phyloP scores from a whole-genome alignment of 2,329 filamentous ascomycete genomes.

The Xylariaceae sp. region DNA sequence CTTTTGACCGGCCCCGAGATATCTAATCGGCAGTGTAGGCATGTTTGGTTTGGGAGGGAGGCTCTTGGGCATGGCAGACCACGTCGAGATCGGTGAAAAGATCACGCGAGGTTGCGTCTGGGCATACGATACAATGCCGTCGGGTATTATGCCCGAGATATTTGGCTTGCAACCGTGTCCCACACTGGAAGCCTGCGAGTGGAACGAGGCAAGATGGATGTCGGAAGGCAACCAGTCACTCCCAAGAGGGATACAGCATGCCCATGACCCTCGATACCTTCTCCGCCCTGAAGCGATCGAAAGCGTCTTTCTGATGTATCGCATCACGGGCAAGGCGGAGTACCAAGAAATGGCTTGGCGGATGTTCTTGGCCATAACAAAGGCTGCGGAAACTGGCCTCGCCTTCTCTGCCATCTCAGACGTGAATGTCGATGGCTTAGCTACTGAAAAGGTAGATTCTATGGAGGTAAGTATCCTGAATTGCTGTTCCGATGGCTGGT shows the following conservation, averaged over 20 bases:
- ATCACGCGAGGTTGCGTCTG: constrained; percentile 61
- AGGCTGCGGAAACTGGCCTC: constrained; percentile 26
- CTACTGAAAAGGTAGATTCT: constrained; percentile 11
- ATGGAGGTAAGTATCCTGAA: constrained; percentile 28
- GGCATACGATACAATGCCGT: constrained; percentile 53
- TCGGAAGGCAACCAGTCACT: constrained; percentile 7
- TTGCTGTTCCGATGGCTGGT: neutral
- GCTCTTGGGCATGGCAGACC: constrained; percentile 51
- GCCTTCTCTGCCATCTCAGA: constrained; percentile 17
- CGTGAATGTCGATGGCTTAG: constrained; percentile 10
- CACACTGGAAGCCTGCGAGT: constrained; percentile 32
- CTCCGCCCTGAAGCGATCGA: constrained; percentile 35
- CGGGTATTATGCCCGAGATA: constrained; percentile 59
- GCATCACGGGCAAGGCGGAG: constrained; percentile 28
- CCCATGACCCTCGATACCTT: constrained; percentile 36
- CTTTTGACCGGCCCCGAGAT: too few relatives aligned
- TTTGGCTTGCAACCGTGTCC: constrained; percentile 46
- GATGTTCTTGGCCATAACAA: constrained; percentile 31
- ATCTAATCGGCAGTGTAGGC: constrained; percentile 35
- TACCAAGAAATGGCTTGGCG: constrained; percentile 31
- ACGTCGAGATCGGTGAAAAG: constrained; percentile 52
- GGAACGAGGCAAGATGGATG: constrained; percentile 22
- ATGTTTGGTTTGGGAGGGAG: constrained; percentile 61
- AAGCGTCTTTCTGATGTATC: constrained; percentile 33
- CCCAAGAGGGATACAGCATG: constrained; percentile 48